phyloP scores from a whole-genome alignment of 1,139 yeast species.

The Debaryomyces nepalensis region DNA sequence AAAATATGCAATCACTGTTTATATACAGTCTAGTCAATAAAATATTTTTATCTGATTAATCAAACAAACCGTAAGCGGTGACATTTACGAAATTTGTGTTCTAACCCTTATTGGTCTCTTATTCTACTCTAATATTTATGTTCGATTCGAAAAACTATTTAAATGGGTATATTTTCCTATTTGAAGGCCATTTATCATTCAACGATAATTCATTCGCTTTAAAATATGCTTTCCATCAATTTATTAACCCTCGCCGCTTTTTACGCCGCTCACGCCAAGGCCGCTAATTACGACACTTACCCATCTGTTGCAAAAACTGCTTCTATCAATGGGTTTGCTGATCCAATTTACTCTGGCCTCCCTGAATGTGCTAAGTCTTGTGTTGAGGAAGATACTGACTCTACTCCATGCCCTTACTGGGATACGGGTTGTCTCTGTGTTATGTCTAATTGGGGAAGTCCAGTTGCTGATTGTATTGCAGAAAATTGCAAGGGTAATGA shows the following conservation, averaged over 20 bases:
- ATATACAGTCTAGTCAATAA: too few relatives aligned
- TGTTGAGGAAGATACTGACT: constrained; percentile 38
- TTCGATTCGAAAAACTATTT: background rate
- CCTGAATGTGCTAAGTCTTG: constrained; percentile 52
- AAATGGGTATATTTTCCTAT: background rate
- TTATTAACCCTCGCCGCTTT: constrained; percentile 12
- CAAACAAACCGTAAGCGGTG: too few relatives aligned
- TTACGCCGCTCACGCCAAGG: constrained; percentile 11
- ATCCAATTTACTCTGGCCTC: constrained; percentile 44
- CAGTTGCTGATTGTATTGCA: constrained; percentile 52
- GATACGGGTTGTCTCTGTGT: constrained; percentile 59
- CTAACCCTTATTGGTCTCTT: too few relatives aligned
- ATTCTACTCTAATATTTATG: too few relatives aligned
- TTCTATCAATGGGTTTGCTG: constrained; percentile 56
- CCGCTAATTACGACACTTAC: constrained; percentile 37
- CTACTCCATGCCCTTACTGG: constrained; percentile 57
- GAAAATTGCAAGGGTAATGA: constrained; percentile 43
- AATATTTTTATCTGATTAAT: too few relatives aligned
- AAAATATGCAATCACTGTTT: too few relatives aligned
- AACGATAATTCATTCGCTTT: constrained; percentile 1
- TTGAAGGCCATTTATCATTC: background rate
- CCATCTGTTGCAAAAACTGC: constrained; percentile 56
- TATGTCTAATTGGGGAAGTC: constrained; percentile 52
- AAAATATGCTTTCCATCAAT: constrained; percentile 5
- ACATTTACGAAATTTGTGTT: too few relatives aligned